Conservation (phyloP, 345 rosid genomes). For the Eucalyptus rudis region DNA sequence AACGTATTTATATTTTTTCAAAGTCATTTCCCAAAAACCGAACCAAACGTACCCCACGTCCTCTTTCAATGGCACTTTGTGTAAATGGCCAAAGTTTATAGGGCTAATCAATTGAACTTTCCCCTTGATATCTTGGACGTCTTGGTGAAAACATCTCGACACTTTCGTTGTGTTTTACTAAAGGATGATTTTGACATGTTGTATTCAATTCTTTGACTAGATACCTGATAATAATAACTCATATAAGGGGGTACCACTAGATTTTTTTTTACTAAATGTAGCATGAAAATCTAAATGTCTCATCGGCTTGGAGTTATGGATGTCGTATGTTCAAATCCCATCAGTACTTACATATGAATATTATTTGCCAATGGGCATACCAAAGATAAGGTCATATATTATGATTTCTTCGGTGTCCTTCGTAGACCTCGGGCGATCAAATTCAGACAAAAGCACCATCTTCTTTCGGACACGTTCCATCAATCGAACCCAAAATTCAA, state of each 20-base stretch:
- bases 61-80: neutral
- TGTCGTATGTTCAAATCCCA: neutral
- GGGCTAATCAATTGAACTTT: neutral
- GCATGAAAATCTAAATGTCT: neutral
- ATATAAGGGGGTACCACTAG: neutral
- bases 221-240: neutral
- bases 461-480: neutral
- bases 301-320: neutral
- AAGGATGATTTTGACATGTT: neutral
- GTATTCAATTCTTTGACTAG: neutral
- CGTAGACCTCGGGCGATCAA: neutral
- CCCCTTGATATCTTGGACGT: neutral
- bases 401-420: neutral
- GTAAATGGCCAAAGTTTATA: neutral
- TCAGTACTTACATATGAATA: neutral
- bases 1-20: fast-evolving
- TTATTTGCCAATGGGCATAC: neutral
- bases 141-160: neutral
- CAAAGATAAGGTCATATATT: neutral
- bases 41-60: fast-evolving
- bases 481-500: neutral
- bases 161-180: neutral
- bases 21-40: no score
- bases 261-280: neutral
- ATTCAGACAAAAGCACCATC: neutral